Base-by-base conservation (phyloP, 2,329 filamentous ascomycete species). In the Beauveria varroae region DNA sequence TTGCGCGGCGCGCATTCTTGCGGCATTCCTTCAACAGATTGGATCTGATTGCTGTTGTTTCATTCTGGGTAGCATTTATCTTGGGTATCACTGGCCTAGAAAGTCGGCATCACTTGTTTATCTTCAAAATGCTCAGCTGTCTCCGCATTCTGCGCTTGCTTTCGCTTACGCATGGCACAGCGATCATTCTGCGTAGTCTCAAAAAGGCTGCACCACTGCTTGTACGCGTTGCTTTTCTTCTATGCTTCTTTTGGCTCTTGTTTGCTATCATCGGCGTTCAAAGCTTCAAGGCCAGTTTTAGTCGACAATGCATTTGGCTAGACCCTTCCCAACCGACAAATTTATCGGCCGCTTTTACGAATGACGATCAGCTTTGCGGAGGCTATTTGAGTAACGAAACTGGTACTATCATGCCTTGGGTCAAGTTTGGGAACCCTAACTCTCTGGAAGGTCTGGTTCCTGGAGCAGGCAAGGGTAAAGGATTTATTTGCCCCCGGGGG, bases 231-330 rank as follows among this genome's bases (percentile, higher is more conserved):
- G 93, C 91, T 1, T 97, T 99, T 71, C 79, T 99, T 24, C 92
- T 99, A 66, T 84, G 90, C 16, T 99, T 99, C 76, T 99, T 99
- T 75, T 99, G 95, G 95, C 82, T 99, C 47, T 78, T 98, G 12
- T 99, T 99, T 76, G 95, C 92, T 43, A 97, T 99, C 64, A 87
- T 99, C 62, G 96, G 95, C 6, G 89, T 99, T 24, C 96, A 99
- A 72, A 96, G 90, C 74, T 99, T 99, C 78, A 93, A 93, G 74
- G 87, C 89, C 9, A 93, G 90, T 72, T 75, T 93, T 26, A 85
- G 84, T 66, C 87, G 90, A 53, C 87, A 86, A 64, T 95, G 90
- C 71, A 86, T 91, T 34, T 95, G 89, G 89, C 74, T 89, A 56
- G 87, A 91, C 65, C 86, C 87, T 5, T 64, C 69, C 5, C 78